Conservation (phyloP, 1,284 basidiomycete species). For the Puccinia horiana region DNA sequence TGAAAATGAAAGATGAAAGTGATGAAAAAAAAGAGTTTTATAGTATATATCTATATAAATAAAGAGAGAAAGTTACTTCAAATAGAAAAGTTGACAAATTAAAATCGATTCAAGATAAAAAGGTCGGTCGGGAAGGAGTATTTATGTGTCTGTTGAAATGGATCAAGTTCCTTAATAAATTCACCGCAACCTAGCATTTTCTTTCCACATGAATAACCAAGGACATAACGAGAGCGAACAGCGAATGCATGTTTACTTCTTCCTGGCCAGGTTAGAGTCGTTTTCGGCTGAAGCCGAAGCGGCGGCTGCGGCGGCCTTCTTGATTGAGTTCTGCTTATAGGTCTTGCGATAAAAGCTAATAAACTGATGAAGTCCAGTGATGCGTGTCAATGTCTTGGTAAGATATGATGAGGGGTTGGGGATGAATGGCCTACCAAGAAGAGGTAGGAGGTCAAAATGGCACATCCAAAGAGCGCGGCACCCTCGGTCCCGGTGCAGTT, state of each 20-base stretch:
- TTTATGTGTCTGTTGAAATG: too few species aligned
- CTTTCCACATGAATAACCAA: too few species aligned
- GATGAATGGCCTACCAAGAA: slow-evolving; percentile 72
- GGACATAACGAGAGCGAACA: too few species aligned
- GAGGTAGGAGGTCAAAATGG: slow-evolving; percentile 82
- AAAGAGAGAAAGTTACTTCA: too few species aligned
- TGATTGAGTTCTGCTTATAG: slow-evolving; percentile 55
- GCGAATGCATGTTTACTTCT: not conserved
- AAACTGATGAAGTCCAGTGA: slow-evolving; percentile 53
- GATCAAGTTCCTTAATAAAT: too few species aligned
- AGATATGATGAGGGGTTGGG: not conserved
- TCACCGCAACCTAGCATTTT: too few species aligned
- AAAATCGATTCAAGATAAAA: too few species aligned
- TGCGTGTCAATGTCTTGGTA: not conserved
- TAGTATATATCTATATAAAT: too few species aligned
- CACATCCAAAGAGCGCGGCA: slow-evolving; percentile 86
- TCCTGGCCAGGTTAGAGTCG: not conserved
- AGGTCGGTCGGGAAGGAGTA: too few species aligned
- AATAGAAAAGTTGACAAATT: too few species aligned
- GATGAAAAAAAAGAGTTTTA: too few species aligned
- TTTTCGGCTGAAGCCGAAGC: not conserved
- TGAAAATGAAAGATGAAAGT: too few species aligned
- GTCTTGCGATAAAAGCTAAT: slow-evolving; percentile 59
- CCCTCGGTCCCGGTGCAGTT: slow-evolving; percentile 85
- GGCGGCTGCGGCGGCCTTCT: not conserved